Conservation (phyloP, 139 green algal genomes). For the Chlamydomonas asymmetrica region DNA sequence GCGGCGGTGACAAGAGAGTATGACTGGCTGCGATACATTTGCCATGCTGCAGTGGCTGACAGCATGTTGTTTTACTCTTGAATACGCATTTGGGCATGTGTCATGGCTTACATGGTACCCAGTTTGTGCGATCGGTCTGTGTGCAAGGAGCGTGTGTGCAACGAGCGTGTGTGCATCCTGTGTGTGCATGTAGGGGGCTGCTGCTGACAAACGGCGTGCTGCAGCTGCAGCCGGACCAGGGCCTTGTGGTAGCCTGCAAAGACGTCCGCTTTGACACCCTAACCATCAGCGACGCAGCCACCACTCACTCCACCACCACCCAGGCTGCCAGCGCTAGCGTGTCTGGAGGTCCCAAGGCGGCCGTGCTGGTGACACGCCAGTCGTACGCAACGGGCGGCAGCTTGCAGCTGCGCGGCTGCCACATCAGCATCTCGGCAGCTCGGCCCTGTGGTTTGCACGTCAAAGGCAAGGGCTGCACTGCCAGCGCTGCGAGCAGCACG, state of each 20-base stretch:
- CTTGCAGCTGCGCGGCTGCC: slow-evolving; percentile 9
- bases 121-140: no score
- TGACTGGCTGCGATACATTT: no score
- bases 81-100: no score
- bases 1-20: no score
- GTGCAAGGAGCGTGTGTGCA: slow-evolving; percentile 9
- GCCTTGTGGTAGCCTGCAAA: slow-evolving; percentile 6
- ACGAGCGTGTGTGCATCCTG: slow-evolving; percentile 1
- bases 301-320: background rate
- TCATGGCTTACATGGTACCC: no score
- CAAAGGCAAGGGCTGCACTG: slow-evolving; percentile 26
- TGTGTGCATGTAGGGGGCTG: no score
- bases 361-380: slow-evolving; percentile 21
- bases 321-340: background rate
- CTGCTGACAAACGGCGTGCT: slow-evolving; percentile 8
- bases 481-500: background rate
- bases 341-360: background rate
- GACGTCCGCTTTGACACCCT: background rate
- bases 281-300: background rate
- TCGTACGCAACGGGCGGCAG: slow-evolving; percentile 12
- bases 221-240: slow-evolving; percentile 12
- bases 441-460: background rate
- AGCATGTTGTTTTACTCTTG: no score
- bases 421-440: background rate
- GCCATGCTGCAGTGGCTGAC: no score